Evolutionary conservation across 805 yeast genomes (phyloP).

Genomic region (Metschnikowia lunata): DNA sequence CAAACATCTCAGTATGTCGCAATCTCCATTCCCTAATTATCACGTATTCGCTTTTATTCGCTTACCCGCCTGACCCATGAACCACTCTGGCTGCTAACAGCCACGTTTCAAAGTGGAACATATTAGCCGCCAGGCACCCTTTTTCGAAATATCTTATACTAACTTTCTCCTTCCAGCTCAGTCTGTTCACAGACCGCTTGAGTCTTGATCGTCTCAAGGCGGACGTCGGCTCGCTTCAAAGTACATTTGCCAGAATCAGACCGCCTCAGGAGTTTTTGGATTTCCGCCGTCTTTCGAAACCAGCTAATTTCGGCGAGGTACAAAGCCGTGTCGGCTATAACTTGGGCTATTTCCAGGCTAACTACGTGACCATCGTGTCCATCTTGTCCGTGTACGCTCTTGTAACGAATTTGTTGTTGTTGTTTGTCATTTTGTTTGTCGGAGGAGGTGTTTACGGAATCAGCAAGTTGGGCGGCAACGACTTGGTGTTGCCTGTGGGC

Average conservation of each 20-base stretch:
- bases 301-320: slow-evolving; percentile 80
- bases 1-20: slow-evolving; percentile 37
- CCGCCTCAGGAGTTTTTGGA: slow-evolving; percentile 95
- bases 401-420: slow-evolving; percentile 75
- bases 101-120: too few species aligned
- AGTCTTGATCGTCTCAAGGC: slow-evolving; percentile 22
- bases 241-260: slow-evolving; percentile 64
- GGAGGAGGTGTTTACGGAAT: slow-evolving; percentile 76
- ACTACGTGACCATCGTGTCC: slow-evolving; percentile 72
- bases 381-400: slow-evolving; percentile 78
- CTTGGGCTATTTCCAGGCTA: slow-evolving; percentile 80
- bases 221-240: slow-evolving; percentile 45
- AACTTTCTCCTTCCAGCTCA: not conserved
- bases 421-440: slow-evolving; percentile 75
- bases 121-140: too few species aligned
- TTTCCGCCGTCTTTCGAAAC: slow-evolving; percentile 82
- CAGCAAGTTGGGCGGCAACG: slow-evolving; percentile 74
- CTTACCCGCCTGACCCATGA: too few species aligned
- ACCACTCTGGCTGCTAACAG: too few species aligned
- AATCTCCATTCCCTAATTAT: not conserved
- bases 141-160: too few species aligned
- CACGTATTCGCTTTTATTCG: not conserved
- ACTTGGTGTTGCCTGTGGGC: slow-evolving; percentile 71
- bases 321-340: slow-evolving; percentile 88
- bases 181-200: slow-evolving; percentile 19